Evolutionary conservation across 2,329 filamentous ascomycete species (phyloP).

Genomic region (Fusarium miscanthi): DNA sequence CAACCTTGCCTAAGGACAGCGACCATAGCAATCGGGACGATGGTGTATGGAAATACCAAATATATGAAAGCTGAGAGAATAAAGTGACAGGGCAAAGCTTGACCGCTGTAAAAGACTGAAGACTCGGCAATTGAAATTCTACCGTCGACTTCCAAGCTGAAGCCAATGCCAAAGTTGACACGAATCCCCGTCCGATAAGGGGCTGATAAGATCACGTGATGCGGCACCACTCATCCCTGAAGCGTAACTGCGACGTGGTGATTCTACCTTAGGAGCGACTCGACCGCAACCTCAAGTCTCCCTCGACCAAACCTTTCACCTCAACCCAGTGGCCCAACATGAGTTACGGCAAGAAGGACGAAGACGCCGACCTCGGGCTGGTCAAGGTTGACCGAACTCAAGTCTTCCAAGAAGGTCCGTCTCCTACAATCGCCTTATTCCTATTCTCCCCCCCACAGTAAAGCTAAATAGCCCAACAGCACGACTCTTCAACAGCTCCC

Average conservation of each 20-base stretch:
- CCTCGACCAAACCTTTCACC: conserved; percentile 46
- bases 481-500: conserved; percentile 96
- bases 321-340: conserved; percentile 67
- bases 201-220: conserved; percentile 51
- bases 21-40: not conserved
- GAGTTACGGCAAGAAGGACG: conserved; percentile 99
- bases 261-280: conserved; percentile 46
- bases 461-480: conserved; percentile 67
- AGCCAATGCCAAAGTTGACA: conserved; percentile 40
- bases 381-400: conserved; percentile 98
- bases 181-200: conserved; percentile 44
- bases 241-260: conserved; percentile 55
- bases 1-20: not conserved
- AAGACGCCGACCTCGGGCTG: conserved; percentile 92
- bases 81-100: not conserved
- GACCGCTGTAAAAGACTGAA: not conserved
- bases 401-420: conserved; percentile 96
- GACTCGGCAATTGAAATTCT: not conserved
- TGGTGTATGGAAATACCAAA: not conserved
- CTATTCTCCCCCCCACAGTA: conserved; percentile 44
- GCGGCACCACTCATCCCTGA: conserved; percentile 44
- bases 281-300: conserved; percentile 50
- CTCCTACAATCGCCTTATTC: conserved; percentile 45
- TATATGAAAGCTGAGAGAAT: not conserved
- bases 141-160: not conserved